Conservation (phyloP, 2,329 filamentous ascomycete genomes). For the Fusarium oligoseptatum region DNA sequence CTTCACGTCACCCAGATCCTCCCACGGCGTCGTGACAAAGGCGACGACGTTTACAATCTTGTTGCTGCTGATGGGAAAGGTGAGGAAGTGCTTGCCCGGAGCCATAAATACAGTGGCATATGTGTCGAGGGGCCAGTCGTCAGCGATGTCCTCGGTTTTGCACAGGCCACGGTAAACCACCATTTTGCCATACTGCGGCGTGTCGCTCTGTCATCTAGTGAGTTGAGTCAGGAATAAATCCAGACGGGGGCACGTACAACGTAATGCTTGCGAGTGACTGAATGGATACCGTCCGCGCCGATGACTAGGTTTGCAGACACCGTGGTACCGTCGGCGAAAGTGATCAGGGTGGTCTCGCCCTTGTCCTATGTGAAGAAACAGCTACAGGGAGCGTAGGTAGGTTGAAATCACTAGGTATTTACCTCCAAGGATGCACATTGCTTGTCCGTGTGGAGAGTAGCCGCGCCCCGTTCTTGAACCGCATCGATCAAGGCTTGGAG, state of each 20-base stretch:
- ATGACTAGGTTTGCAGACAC: background rate
- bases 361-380: background rate
- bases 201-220: background rate
- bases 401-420: background rate
- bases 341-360: conserved; percentile 2
- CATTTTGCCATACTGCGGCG: background rate
- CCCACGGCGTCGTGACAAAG: background rate
- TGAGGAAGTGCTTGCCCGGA: background rate
- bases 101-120: background rate
- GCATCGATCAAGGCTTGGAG: background rate
- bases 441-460: background rate
- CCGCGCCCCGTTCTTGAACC: background rate
- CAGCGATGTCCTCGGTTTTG: background rate
- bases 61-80: background rate
- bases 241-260: background rate
- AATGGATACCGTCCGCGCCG: conserved; percentile 1
- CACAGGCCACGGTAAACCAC: conserved; percentile 4
- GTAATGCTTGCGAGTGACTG: background rate
- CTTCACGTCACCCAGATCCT: background rate
- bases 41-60: background rate
- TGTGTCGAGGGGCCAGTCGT: background rate
- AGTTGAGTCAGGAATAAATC: background rate
- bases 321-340: conserved; percentile 4
- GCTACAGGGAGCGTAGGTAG: background rate
- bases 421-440: background rate